Base-by-base conservation (phyloP, 352 stramenopile genomes). In the Phytophthora boehmeriae region DNA sequence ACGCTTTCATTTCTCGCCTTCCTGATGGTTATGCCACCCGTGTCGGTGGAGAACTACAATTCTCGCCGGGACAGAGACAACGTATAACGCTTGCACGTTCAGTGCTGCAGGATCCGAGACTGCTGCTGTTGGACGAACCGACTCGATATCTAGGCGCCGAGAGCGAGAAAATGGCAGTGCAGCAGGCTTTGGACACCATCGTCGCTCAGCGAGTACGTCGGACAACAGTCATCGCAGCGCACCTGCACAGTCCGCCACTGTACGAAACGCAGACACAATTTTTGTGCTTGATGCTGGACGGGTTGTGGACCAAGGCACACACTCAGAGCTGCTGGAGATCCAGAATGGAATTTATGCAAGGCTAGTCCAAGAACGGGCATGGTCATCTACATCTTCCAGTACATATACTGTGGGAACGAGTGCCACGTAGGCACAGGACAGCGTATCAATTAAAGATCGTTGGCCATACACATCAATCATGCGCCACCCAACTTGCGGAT, bases 11-110 rank as follows among this genome's bases (percentile, higher is more conserved):
- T 72, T 75, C 70, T 0, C 53, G 67, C 2, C 92, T 99, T 45
- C 83, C 94, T 5, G 89, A 98, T 16, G 83, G 89, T 5, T 98
- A 95, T 68, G 79, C 97, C 22, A 98, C 95, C 5, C 74, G 93
- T 36, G 94, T 99, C 14, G 94, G 96, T 86, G 98, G 72, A 59
- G 95, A 32, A 88, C 73, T 46, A 30, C 97, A 86, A 52, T 52
- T 91, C 2, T 76, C 71, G 14, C 73, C 79, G 6, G 76, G 83
- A 32, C 83, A 92, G 50, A 75, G 80, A 63, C 81, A 89, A 54
- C 78, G 96, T 1, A 91, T 98, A 57, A 89, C 90, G 6, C 98
- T 99, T 48, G 94, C 96, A 2, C 81, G 96, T 27, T 90, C 92
- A 4, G 76, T 98, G n/a, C 58, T 99, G 6, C 81, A 90, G 36